Conservation (phyloP, 345 rosid genomes). For the Capsella bursapastoris region DNA sequence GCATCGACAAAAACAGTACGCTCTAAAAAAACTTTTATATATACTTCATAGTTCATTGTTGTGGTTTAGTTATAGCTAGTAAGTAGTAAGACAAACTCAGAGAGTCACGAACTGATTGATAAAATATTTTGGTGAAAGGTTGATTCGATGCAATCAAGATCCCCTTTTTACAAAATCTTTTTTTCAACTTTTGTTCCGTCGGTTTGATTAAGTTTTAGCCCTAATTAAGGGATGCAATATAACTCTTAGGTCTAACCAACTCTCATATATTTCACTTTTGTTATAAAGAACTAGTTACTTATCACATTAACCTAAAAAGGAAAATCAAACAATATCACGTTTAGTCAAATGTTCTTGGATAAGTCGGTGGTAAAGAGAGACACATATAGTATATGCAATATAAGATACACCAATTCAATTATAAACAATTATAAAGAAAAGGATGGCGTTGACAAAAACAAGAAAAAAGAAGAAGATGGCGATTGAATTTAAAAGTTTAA, state of each 20-base stretch:
- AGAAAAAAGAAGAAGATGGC: too few species aligned
- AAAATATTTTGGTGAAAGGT: background rate
- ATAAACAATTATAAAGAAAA: background rate
- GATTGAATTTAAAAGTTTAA: background rate
- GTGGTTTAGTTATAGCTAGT: too few species aligned
- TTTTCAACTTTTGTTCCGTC: constrained; percentile 8
- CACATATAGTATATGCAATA: background rate
- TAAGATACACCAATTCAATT: background rate
- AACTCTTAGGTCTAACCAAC: background rate
- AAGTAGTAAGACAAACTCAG: background rate
- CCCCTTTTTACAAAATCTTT: background rate
- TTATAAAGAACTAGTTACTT: background rate
- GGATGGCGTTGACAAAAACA: background rate
- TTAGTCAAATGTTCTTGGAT: background rate
- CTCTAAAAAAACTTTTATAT: background rate
- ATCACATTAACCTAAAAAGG: background rate
- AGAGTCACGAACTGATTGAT: background rate
- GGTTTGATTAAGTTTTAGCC: constrained; percentile 23
- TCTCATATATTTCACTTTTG: background rate
- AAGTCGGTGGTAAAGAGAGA: constrained; percentile 30
- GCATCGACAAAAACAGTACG: too few species aligned
- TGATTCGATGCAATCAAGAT: background rate
- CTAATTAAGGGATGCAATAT: constrained; percentile 30
- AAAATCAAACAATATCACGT: constrained; percentile 22
- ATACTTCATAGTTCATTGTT: background rate